Evolutionary conservation across 1,284 basidiomycete species (phyloP).

Genomic region (Cutaneotrichosporon sp.): DNA sequence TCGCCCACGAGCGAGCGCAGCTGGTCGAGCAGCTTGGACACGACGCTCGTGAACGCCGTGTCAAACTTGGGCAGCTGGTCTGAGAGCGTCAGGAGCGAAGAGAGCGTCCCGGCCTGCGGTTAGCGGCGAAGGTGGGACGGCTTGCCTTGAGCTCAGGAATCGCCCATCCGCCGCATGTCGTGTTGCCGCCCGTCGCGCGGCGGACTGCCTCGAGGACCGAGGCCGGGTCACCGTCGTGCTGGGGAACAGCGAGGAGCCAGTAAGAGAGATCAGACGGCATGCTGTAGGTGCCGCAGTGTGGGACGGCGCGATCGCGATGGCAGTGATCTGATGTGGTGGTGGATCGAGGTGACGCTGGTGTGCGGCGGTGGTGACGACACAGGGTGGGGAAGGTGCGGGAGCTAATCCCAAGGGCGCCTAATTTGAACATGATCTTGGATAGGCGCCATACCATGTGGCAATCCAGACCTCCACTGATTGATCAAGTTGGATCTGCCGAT

Average conservation of each 20-base stretch:
- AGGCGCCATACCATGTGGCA: neutral
- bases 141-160: slow-evolving; percentile 54
- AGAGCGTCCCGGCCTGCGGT: slow-evolving; percentile 85
- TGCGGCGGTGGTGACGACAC: slow-evolving; percentile 7
- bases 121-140: slow-evolving; percentile 3
- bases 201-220: slow-evolving; percentile 55
- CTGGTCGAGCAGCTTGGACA: slow-evolving; percentile 93
- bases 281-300: slow-evolving; percentile 5
- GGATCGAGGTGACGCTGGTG: neutral
- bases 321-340: slow-evolving; percentile 3
- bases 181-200: slow-evolving; percentile 47
- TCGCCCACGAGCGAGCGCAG: slow-evolving; percentile 88
- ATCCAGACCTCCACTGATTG: neutral
- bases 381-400: neutral
- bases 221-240: slow-evolving; percentile 55
- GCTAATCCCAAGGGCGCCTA: neutral
- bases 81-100: slow-evolving; percentile 81
- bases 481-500: neutral
- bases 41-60: slow-evolving; percentile 76
- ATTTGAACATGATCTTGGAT: neutral
- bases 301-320: slow-evolving; percentile 5
- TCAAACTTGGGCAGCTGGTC: slow-evolving; percentile 93
- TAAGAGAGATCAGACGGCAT: slow-evolving; percentile 59
- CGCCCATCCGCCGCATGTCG: slow-evolving; percentile 47
- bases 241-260: slow-evolving; percentile 59